phyloP scores from a whole-genome alignment of 805 yeast species.

The Hanseniaspora lachancei region DNA sequence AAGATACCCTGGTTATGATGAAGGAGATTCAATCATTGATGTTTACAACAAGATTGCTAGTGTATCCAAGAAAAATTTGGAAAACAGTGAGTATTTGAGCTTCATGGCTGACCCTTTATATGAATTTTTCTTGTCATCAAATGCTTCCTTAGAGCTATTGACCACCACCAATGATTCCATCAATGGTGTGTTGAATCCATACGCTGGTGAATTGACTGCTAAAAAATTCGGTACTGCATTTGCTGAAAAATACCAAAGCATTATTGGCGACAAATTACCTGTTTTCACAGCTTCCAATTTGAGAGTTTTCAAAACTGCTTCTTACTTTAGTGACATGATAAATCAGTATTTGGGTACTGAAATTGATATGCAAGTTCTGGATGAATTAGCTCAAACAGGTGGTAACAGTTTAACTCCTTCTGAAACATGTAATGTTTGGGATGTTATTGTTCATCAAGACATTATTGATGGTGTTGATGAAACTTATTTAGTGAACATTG shows the following conservation, averaged over 20 bases:
- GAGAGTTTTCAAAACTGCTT: constrained; percentile 37
- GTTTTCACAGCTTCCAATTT: constrained; percentile 39
- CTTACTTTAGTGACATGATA: constrained; percentile 38
- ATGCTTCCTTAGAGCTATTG: constrained; percentile 32
- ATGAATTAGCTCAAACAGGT: constrained; percentile 34
- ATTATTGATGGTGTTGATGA: constrained; percentile 17
- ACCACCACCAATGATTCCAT: constrained; percentile 23
- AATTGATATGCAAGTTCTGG: constrained; percentile 28
- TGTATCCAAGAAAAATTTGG: constrained; percentile 27
- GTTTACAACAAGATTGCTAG: constrained; percentile 17
- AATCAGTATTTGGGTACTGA: constrained; percentile 32
- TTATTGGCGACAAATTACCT: constrained; percentile 32
- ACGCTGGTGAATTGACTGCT: constrained; percentile 36
- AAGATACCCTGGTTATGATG: constrained; percentile 47
- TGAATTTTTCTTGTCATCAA: constrained; percentile 34
- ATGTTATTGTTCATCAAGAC: constrained; percentile 19
- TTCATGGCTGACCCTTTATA: constrained; percentile 36
- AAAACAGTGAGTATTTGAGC: constrained; percentile 32
- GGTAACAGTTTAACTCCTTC: constrained; percentile 41
- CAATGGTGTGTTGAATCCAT: constrained; percentile 25
- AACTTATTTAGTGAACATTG: constrained; percentile 39
- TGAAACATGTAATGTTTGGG: constrained; percentile 31
- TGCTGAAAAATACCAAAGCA: constrained; percentile 32
- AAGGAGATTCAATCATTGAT: constrained; percentile 16
- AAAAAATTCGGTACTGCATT: constrained; percentile 34